Base-by-base conservation (phyloP, 768 basidiomycete genomes). In the Mycena kentingensis region DNA sequence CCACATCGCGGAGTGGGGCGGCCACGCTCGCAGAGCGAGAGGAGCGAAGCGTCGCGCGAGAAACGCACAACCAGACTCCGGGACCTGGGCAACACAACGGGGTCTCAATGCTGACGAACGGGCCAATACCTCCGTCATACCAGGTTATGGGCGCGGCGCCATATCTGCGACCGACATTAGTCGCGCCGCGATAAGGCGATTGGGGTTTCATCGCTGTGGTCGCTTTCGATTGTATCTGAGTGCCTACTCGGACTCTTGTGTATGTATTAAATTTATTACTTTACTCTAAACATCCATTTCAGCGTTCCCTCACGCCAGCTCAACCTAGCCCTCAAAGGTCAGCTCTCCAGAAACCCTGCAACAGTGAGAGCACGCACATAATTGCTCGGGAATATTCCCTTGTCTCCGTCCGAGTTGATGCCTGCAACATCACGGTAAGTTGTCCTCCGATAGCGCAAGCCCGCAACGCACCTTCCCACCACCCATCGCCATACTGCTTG, bases 341-440 rank as follows among this genome's bases (percentile, higher is more conserved):
- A 38, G 46, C 45, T 43, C 44, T 34, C 54, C 38, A 52, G 47
- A 42, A 54, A 49, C n/a, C n/a, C n/a, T 43, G 34, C 24, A 29
- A 32, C 46, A 54, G 46, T 29, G 44, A 57, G 45, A 52, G 47
- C 43, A 77, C 89, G 69, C 70, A 92, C 90, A 77, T 92, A 92
- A 71, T 90, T 91, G 69, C 87, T 90, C 24, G 90, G 90, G 72
- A 93, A 93, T 62, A 92, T 90, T 5, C 90, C 90, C 67, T 82
- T 89, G 65, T 67, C 73, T 48, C 88, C 85, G 50, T 69, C 65
- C 45, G 72, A 67, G 58, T 84, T 79, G 56, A 82, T 73, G 49
- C 88, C 88, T 90, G 66, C 36, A 49, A 65, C n/a, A n/a, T n/a
- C n/a, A n/a, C n/a, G n/a, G n/a, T 38, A 46, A 12, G 19, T 42